Conservation (phyloP, 2,329 filamentous ascomycete genomes). For the Exutisphaerella laricina region DNA sequence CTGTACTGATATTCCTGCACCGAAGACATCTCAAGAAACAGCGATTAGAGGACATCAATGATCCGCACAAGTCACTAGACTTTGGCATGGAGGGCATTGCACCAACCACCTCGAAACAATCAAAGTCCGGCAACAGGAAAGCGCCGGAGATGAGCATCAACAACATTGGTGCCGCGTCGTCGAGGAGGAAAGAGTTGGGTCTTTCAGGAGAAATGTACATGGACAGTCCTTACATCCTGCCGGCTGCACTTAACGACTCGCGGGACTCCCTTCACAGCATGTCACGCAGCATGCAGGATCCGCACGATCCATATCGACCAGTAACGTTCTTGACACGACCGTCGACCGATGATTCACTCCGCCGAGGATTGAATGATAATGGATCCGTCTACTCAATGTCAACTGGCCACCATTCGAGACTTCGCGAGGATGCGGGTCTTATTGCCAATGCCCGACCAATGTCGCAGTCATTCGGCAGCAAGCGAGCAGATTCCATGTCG, state of each 20-base stretch:
- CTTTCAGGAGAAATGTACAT: conserved; percentile 57
- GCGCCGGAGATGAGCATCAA: conserved; percentile 56
- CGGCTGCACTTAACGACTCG: conserved; percentile 70
- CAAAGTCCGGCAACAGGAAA: conserved; percentile 42
- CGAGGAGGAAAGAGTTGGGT: conserved; percentile 38
- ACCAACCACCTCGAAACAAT: conserved; percentile 17
- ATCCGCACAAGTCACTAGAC: conserved; percentile 86
- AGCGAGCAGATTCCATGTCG: conserved; percentile 33
- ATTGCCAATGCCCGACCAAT: conserved; percentile 54
- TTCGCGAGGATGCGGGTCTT: conserved; percentile 44
- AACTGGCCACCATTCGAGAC: conserved; percentile 38
- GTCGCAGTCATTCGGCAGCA: conserved; percentile 48
- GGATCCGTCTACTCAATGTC: conserved; percentile 50
- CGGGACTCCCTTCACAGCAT: conserved; percentile 82
- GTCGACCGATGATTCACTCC: conserved; percentile 38
- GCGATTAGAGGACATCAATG: conserved; percentile 69
- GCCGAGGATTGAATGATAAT: conserved; percentile 32
- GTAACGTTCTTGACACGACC: conserved; percentile 53
- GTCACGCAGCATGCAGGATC: conserved; percentile 65
- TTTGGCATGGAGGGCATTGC: conserved; percentile 66
- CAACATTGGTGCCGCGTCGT: conserved; percentile 22
- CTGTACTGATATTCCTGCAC: conserved; percentile 71
- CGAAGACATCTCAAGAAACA: conserved; percentile 68
- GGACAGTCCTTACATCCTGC: conserved; percentile 87
- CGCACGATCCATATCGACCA: conserved; percentile 79